Conservation (phyloP, 2,329 filamentous ascomycete genomes). For the Aspergillus tamarii region DNA sequence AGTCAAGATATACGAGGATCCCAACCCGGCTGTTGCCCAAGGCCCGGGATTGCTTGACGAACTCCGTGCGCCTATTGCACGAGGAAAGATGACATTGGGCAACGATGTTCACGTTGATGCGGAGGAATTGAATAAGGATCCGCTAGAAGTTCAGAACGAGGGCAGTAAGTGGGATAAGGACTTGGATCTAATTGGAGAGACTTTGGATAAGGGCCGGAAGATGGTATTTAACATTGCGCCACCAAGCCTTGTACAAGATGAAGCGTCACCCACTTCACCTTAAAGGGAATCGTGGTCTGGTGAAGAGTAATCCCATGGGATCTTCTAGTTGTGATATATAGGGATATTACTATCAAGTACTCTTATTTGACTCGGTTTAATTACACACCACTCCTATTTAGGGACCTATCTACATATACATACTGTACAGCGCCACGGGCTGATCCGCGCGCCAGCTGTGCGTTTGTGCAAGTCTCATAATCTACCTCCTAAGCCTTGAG, state of each 20-base stretch:
- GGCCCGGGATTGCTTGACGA: slow-evolving; percentile 2
- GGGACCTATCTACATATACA: not conserved
- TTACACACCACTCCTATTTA: not conserved
- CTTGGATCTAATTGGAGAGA: not conserved
- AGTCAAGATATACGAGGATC: slow-evolving; percentile 36
- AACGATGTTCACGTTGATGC: not conserved
- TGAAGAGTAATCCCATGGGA: no score
- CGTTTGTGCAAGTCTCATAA: not conserved
- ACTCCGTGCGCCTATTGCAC: not conserved
- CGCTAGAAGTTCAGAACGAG: not conserved
- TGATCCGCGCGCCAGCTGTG: not conserved
- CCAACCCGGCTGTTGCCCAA: slow-evolving; percentile 1
- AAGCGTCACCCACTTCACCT: no score
- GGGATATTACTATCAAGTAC: no score
- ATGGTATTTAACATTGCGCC: not conserved
- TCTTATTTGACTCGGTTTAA: not conserved
- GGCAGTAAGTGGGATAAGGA: not conserved
- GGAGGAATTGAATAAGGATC: not conserved
- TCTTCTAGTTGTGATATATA: no score
- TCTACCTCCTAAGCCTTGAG: slow-evolving; percentile 11
- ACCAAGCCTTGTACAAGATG: no score
- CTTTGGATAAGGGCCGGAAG: not conserved
- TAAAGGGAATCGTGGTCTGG: no score
- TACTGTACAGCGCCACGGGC: not conserved
- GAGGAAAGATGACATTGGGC: not conserved